Base-by-base conservation (phyloP, 148 eudicot species). In the Rhododendron simsii region DNA sequence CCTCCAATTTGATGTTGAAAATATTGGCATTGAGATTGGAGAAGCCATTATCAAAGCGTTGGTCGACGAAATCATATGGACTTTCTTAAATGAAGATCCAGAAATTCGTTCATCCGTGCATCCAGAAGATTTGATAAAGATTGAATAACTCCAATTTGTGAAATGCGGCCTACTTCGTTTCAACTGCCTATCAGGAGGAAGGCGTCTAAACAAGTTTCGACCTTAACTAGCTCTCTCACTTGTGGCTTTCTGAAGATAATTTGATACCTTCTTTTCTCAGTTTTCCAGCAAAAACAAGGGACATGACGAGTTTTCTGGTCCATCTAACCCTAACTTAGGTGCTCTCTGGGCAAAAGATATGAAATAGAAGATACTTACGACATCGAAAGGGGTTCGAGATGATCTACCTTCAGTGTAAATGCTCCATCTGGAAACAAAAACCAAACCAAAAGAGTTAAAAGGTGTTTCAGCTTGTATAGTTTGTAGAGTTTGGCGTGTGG, bases 1-100 rank as follows among this genome's bases (percentile, higher is more conserved):
- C 77, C 86, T 91, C 50, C 91, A 86, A 80, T 82, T 86, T 26
- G 93, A 93, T 80, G 77, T 87, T 41, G 91, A 93, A 86, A 81
- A 84, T 69, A 76, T 94, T 67, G 94, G 93, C 41, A 84, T 84
- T 33, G 93, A 87, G 53, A 74, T 98, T 82, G 98, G 89, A 67
- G 93, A 94, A 79, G 86, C 86, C 79, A 93, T 98, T 87, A 77
- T 98, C 14, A 90, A 93, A 57, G 96, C 91, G 41, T 73, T 98
- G 87, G 61, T 96, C 61, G 92, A 94, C 39, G 98, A 94, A 23
- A 47, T 85, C 14, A 81, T 94, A 45, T 87, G 81, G 57, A 73
- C 87, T 88, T 92, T 90, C 73, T 28, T 76, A 67, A 47, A 65
- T 55, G 71, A 81, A 18, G 21, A 65, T 83, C 57, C 53, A 11